phyloP scores from a whole-genome alignment of 192 early-diverging fungal genomes.

The Nowakowskiella sp. region DNA sequence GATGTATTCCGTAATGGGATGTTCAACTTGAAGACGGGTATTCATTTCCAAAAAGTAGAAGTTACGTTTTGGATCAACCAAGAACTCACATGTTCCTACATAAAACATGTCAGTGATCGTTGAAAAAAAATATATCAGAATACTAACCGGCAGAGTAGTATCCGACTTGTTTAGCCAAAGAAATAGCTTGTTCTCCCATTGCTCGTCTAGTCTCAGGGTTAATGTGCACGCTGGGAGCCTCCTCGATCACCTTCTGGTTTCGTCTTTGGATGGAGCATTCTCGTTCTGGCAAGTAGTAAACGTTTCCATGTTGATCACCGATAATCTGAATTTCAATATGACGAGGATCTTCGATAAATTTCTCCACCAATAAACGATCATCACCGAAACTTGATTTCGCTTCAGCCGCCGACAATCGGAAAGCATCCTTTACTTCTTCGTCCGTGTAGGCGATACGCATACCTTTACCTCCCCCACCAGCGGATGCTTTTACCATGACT shows the following conservation, averaged over 20 bases:
- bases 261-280: constrained; percentile 98
- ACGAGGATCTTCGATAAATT: constrained; percentile 84
- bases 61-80: constrained; percentile 73
- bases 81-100: constrained; percentile 82
- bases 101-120: background rate
- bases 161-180: constrained; percentile 51
- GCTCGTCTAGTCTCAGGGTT: constrained; percentile 50
- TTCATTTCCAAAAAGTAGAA: constrained; percentile 98
- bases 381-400: constrained; percentile 82
- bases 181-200: constrained; percentile 80
- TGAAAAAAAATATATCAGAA: constrained; percentile 70
- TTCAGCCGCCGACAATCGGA: constrained; percentile 71
- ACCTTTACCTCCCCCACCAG: constrained; percentile 96
- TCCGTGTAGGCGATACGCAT: constrained; percentile 90
- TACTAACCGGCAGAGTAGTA: constrained; percentile 94
- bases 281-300: constrained; percentile 81
- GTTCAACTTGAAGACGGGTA: constrained; percentile 97
- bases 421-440: constrained; percentile 70
- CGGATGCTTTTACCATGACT: constrained; percentile 98
- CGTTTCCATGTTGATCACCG: constrained; percentile 95
- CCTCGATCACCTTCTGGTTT: constrained; percentile 98
- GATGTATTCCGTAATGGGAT: constrained; percentile 96
- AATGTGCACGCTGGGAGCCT: constrained; percentile 74
- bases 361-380: constrained; percentile 80
- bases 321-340: constrained; percentile 96